Evolutionary conservation across 768 basidiomycete genomes (phyloP), one percentile per base, ranked within the genome.

Genomic region (Naganishia randhawae): DNA sequence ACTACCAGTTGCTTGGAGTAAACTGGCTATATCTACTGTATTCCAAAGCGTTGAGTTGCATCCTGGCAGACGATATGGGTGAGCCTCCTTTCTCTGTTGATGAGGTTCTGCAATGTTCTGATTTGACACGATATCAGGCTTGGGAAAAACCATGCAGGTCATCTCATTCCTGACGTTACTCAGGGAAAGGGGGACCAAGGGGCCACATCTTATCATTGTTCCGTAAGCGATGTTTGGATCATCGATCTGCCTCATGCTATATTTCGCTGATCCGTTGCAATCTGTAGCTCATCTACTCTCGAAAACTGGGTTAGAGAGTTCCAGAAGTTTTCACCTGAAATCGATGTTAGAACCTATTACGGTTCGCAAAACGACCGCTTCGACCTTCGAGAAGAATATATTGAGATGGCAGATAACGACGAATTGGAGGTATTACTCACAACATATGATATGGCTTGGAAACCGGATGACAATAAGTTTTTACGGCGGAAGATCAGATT

Each of bases 301-400:
- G 96, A 99, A 80, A 99, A 99, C 75, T 99, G 96, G 96, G 90
- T 92, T 79, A 86, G 96, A 72, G 96, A 99, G 81, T 98, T 99
- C 76, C 85, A 87, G 29, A 86, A 87, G 37, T 99, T 99, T 75
- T 90, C 90, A 2, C 93, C 93, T 6, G 84, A 84, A 7, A 88
- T 99, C 76, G 84, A 86, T 19, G 86, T 97, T 7, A 88, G 90
- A 76, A 90, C 91, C 14, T 99, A 98, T 79, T 99, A 98, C 73
- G 96, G 92, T 6, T 85, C 88, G 32, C 96, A 96, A 81, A 87
- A 89, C 14, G 93, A 97, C 62, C 86, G 96, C 25, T 82, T 85
- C 1, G 81, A 82, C 54, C 84, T 96, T 25, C 85, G 92, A 10
- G 84, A 88, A 77, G 89, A 85, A 39, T 83, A 98, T 9, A 72